Base-by-base conservation (phyloP, 495 filamentous ascomycete species). In the Penicillium pancosmium region DNA sequence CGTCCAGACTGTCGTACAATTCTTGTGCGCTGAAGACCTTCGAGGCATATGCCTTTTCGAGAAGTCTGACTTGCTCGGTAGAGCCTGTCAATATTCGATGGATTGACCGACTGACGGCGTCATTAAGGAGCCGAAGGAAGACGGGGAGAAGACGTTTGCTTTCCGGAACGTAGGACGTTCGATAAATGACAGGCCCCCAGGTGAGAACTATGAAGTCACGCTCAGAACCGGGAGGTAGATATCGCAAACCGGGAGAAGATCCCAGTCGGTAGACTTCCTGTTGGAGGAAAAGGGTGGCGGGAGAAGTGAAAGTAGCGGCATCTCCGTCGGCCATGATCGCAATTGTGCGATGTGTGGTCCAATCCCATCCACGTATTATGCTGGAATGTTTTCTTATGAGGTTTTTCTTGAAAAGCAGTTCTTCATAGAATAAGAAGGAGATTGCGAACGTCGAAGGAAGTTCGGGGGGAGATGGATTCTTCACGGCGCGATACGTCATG, bases 181-280 rank as follows among this genome's bases (percentile, higher is more conserved):
- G 65, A 43, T 68, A 73, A 40, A 72, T 44, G 12, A 73, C 36
- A 10, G 67, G 69, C 0, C 71, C 71, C 71, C 71, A 73, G 47
- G 67, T 67, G 5, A 70, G 48, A 15, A 65, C 58, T 12, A 74
- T 48, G 40, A 72, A 74, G 12, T 72, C 71, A 8, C 69, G 67
- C 33, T 64, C 56, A 8, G 62, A 63, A 16, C 66, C 52, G 38
- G 60, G 65, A 7, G 69, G 69, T 10, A 70, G 47, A 1, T 62
- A 69, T 40, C 69, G 62, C 6, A 73, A 48, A 5, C 71, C 71
- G 10, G 65, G 67, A 15, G 59, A 59, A 15, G 64, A 46, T 10
- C 65, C 71, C 10, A 72, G 62, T 57, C 62, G 56, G 35, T 62
- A 72, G 31, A 73, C 68, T 59, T 73, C 69, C 44, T 64, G 55